Conservation (phyloP, 805 yeast genomes). For the Wickerhamiella sergipiensis region DNA sequence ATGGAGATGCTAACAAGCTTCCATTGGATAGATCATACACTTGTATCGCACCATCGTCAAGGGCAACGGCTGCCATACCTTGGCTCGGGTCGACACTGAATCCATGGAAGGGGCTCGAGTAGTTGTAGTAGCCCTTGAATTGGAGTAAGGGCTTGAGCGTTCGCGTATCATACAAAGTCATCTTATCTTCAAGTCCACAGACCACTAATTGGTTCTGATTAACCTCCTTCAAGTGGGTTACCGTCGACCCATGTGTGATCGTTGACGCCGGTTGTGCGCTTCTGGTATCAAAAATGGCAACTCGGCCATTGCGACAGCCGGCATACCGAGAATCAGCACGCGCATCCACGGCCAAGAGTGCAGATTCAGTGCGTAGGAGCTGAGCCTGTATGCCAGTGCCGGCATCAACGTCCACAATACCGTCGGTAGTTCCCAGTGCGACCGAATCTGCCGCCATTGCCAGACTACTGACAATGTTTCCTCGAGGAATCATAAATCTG, state of each 20-base stretch:
- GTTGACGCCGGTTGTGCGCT: background rate
- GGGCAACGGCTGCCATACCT: slow-evolving; percentile 8
- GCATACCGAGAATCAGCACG: background rate
- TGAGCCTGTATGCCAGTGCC: background rate
- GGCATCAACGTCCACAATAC: background rate
- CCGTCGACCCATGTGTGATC: background rate
- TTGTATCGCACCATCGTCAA: slow-evolving; percentile 7
- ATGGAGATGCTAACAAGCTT: background rate
- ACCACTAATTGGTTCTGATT: slow-evolving; percentile 1
- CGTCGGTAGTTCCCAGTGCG: background rate
- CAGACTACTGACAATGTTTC: background rate
- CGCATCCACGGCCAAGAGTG: background rate
- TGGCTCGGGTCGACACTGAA: slow-evolving; percentile 5
- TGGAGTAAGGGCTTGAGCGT: background rate
- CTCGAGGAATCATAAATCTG: background rate
- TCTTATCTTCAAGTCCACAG: slow-evolving; percentile 11
- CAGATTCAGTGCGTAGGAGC: background rate
- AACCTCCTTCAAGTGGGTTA: slow-evolving; percentile 6
- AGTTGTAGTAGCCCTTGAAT: slow-evolving; percentile 11
- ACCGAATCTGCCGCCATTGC: background rate
- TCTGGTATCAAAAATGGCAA: background rate
- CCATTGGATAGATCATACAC: slow-evolving; percentile 7
- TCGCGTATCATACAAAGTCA: slow-evolving; percentile 12
- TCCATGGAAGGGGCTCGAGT: slow-evolving; percentile 10
- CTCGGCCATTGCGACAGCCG: slow-evolving; percentile 4